Evolutionary conservation across 352 stramenopile genomes (phyloP).

Genomic region (Vaucheria bursata): DNA sequence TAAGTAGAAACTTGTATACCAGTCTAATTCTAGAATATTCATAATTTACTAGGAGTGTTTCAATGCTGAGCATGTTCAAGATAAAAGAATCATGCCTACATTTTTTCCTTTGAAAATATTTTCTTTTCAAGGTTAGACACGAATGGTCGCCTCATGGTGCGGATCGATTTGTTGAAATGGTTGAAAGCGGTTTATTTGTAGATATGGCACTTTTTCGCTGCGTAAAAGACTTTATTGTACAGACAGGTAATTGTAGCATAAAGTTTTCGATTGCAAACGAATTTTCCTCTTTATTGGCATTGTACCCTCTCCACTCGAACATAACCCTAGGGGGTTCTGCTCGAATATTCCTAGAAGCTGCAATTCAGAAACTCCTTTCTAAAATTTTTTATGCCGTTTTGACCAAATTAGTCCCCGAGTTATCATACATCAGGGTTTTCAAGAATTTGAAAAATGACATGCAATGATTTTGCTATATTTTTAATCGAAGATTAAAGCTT

Average conservation of each 20-base stretch:
- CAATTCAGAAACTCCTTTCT: no score
- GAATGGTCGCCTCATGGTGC: not conserved
- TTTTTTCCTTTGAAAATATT: not conserved
- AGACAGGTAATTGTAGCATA: not conserved
- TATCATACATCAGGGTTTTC: no score
- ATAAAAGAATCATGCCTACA: not conserved
- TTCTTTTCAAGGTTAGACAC: not conserved
- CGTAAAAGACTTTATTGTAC: not conserved
- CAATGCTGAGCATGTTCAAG: not conserved
- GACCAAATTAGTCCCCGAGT: no score
- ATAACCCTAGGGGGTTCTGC: no score
- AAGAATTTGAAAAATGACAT: no score
- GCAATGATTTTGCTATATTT: no score
- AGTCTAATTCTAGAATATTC: not conserved
- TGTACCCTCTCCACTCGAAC: no score
- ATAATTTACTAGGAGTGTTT: not conserved
- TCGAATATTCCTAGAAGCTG: no score
- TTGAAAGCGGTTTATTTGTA: not conserved
- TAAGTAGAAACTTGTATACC: not conserved
- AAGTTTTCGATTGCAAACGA: no score
- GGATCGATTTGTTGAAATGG: not conserved
- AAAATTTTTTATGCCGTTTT: no score
- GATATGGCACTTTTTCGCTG: not conserved
- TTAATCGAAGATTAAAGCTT: no score
- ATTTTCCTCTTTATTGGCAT: no score